These are phyloP conservation scores for Aspergillus floridensis DNA, from an alignment of 2,329 filamentous ascomycete genomes.

Conservation along the genomic window DNA sequence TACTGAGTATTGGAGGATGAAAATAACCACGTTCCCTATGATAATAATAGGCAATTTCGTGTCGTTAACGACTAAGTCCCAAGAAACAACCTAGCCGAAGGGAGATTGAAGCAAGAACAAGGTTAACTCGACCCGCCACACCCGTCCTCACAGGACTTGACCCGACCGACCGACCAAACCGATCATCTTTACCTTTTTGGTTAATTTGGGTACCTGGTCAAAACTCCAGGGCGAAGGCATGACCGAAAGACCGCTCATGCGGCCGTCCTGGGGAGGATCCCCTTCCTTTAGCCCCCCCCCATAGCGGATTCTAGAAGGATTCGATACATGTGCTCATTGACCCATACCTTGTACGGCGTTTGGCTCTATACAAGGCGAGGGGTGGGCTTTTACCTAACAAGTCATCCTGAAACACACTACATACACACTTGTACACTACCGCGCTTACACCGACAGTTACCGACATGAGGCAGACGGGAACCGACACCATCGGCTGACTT, in stretches of 20 bases:
- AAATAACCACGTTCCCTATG: neutral
- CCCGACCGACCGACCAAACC: neutral
- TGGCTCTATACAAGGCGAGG: neutral
- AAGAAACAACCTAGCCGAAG: neutral
- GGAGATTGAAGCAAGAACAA: neutral
- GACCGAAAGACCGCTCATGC: neutral
- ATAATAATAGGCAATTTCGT: neutral
- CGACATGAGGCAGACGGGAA: neutral
- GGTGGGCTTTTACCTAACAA: neutral
- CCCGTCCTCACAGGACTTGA: conserved; percentile 13
- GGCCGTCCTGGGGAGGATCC: neutral
- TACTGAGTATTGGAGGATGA: neutral
- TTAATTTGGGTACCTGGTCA: neutral
- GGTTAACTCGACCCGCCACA: conserved; percentile 11
- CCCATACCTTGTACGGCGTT: neutral
- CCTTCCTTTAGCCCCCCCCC: neutral
- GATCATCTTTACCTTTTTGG: neutral
- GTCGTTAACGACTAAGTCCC: neutral
- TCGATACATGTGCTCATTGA: conserved; percentile 12
- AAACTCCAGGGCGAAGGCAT: neutral
- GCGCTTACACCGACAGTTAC: neutral
- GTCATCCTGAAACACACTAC: conserved; percentile 1
- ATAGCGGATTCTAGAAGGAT: conserved; percentile 15
- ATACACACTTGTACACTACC: neutral
- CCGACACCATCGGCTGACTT: neutral